Conservation (phyloP, 768 basidiomycete species). For the Leucosporidium creatinivorum region DNA sequence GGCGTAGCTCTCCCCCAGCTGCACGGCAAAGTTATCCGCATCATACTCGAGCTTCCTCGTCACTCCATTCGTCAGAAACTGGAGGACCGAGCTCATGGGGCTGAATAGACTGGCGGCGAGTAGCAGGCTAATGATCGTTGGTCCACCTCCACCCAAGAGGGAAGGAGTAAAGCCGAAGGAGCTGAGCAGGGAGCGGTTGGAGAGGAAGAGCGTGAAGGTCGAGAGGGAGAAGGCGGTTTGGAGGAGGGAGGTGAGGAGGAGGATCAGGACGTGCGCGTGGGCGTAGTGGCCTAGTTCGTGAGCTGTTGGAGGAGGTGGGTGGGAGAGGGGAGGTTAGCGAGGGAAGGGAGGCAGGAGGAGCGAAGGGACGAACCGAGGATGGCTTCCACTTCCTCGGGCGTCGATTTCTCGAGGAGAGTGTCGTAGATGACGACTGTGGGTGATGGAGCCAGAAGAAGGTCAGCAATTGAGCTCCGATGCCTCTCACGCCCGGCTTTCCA, state of each 20-base stretch:
- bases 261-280: slow-evolving; percentile 54
- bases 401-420: slow-evolving; percentile 84
- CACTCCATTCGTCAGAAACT: slow-evolving; percentile 66
- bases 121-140: slow-evolving; percentile 69
- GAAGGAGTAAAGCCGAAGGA: slow-evolving; percentile 76
- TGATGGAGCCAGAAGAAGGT: not conserved
- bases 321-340: not conserved
- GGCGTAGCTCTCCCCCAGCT: slow-evolving; percentile 47
- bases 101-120: slow-evolving; percentile 65
- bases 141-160: slow-evolving; percentile 42
- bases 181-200: slow-evolving; percentile 65
- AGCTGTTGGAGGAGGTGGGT: slow-evolving; percentile 45
- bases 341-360: not conserved
- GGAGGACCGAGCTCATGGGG: not conserved
- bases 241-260: slow-evolving; percentile 19
- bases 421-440: slow-evolving; percentile 76
- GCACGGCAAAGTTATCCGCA: slow-evolving; percentile 79
- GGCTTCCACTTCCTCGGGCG: slow-evolving; percentile 88
- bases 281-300: slow-evolving; percentile 98
- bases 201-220: slow-evolving; percentile 81
- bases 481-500: too few relatives aligned
- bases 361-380: slow-evolving; percentile 58
- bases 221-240: slow-evolving; percentile 47
- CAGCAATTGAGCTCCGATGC: not conserved
- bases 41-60: slow-evolving; percentile 85